phyloP scores from a whole-genome alignment of 148 eudicot genomes.

The Vaccinium macrocarpon region DNA sequence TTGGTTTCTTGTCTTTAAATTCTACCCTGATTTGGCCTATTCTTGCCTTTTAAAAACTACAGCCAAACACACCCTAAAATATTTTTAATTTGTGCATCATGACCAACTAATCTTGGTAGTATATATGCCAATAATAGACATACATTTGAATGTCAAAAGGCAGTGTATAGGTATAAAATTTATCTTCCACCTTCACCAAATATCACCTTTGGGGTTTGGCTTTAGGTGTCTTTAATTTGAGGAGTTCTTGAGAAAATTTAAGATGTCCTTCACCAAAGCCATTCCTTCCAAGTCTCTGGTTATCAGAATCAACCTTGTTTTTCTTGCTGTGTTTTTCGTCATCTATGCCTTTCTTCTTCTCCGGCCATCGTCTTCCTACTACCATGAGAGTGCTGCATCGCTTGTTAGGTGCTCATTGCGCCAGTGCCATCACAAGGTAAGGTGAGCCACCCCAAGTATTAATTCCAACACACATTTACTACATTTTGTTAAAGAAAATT shows the following conservation, averaged over 20 bases:
- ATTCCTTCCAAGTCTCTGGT: constrained; percentile 68
- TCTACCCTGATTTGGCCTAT: constrained; percentile 16
- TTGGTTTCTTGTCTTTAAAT: constrained; percentile 26
- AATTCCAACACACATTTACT: not conserved
- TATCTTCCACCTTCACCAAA: not conserved
- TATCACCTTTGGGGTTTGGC: constrained; percentile 6
- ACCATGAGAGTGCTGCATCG: constrained; percentile 34
- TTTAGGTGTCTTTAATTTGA: not conserved
- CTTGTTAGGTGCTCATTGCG: constrained; percentile 58
- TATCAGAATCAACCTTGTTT: constrained; percentile 62
- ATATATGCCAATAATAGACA: not conserved
- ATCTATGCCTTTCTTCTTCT: constrained; percentile 64
- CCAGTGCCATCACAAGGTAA: constrained; percentile 90
- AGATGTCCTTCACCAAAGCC: constrained; percentile 30
- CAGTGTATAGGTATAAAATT: constrained; percentile 13
- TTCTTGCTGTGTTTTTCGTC: constrained; percentile 60
- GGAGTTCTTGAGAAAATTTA: constrained; percentile 1
- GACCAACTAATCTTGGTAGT: not conserved
- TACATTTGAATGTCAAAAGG: not conserved
- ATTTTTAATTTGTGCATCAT: not conserved
- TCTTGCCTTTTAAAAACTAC: constrained; percentile 21
- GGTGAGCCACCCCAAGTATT: constrained; percentile 54
- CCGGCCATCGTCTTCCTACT: constrained; percentile 45
- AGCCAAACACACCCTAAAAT: constrained; percentile 15
- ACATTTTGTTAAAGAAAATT: too few species aligned